Percentiles rank a stretch among this genome's conserved stretches.
phyloP scores from a whole-genome alignment of 2,329 filamentous ascomycete genomes.

The Cladorrhinum sp. region DNA sequence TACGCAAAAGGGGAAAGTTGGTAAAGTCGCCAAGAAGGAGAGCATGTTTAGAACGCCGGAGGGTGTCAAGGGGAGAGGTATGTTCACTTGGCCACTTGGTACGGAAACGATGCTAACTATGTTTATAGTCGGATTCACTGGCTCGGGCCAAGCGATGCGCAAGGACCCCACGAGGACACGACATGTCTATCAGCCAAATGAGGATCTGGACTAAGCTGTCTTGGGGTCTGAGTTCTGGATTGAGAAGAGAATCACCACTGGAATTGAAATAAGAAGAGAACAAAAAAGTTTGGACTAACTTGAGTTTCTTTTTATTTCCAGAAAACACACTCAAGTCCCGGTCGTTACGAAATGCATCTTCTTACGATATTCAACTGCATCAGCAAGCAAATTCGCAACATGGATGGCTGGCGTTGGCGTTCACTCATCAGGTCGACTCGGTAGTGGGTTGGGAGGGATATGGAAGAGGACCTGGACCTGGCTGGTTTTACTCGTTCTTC shows the following conservation, averaged over 20 bases:
- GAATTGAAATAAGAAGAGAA: background rate
- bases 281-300: constrained; percentile 33
- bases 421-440: background rate
- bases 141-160: constrained; percentile 92
- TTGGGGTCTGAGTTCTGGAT: too few relatives aligned
- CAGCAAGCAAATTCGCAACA: background rate
- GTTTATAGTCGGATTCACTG: constrained; percentile 87
- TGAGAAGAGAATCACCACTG: background rate
- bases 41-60: constrained; percentile 97
- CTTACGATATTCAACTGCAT: background rate
- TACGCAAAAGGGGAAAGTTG: constrained; percentile 70
- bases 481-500: background rate
- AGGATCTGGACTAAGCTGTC: constrained; percentile 67
- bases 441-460: background rate
- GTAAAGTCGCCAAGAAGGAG: constrained; percentile 77
- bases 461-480: background rate
- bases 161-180: constrained; percentile 81
- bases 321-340: constrained; percentile 4
- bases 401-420: background rate
- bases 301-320: constrained; percentile 25
- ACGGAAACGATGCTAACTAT: background rate
- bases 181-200: constrained; percentile 78
- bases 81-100: constrained; percentile 25
- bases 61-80: constrained; percentile 81
- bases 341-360: background rate